A percentile compares a stretch with the other conserved stretches of the same genome.
Conservation (phyloP, 495 filamentous ascomycete genomes). For the Darksidea phi region DNA sequence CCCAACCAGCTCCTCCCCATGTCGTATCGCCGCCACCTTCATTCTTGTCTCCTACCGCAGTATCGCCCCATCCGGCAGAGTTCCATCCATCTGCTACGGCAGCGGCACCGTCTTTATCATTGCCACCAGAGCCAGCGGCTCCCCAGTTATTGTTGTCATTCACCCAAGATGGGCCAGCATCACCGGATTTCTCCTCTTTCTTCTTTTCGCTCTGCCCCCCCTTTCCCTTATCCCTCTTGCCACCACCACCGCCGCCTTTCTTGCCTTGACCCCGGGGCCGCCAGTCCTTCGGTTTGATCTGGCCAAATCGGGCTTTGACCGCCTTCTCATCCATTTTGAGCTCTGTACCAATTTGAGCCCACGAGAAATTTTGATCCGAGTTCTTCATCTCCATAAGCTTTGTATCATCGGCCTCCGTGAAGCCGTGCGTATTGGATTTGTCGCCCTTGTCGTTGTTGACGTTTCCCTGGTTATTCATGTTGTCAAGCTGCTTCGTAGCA, state of each 20-base stretch:
- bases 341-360: constrained; percentile 21
- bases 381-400: constrained; percentile 30
- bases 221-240: constrained; percentile 18
- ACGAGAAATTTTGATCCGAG: constrained; percentile 9
- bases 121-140: not conserved
- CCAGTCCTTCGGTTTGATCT: constrained; percentile 32
- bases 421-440: constrained; percentile 6
- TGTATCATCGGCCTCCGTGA: constrained; percentile 30
- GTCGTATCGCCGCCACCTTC: not conserved
- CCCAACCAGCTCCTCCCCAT: not conserved
- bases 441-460: not conserved
- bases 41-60: not conserved
- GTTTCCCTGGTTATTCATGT: not conserved
- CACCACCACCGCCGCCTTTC: not conserved
- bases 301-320: constrained; percentile 26
- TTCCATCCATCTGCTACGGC: not conserved
- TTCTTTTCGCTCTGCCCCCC: not conserved
- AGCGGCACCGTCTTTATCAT: not conserved
- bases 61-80: not conserved
- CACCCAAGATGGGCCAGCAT: no score
- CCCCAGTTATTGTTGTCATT: not conserved
- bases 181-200: not conserved
- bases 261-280: constrained; percentile 17
- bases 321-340: constrained; percentile 16
- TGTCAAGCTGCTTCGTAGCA: not conserved